Conservation (phyloP, 164 flowering plant genomes). For the Macadamia integrifolia region DNA sequence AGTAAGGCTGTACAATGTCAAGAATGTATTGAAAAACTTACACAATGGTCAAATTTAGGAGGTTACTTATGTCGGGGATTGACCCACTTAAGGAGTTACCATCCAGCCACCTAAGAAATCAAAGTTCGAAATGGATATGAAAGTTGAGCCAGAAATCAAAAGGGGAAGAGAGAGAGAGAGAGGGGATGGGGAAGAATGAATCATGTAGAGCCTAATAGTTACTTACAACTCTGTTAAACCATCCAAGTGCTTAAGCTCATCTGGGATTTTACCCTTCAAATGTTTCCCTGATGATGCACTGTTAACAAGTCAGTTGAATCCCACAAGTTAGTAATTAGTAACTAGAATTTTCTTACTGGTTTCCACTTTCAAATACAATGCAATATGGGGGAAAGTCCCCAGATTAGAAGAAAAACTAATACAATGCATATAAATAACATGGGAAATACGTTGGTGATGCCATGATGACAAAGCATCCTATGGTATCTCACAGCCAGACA, state of each 20-base stretch:
- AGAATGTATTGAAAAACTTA: conserved; percentile 32
- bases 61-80: conserved; percentile 78
- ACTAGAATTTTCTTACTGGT: neutral
- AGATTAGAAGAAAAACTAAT: too few species aligned
- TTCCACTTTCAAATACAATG: neutral
- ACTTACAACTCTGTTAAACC: conserved; percentile 81
- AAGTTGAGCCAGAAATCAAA: conserved; percentile 1
- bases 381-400: neutral
- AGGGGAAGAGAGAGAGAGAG: neutral
- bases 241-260: conserved; percentile 58
- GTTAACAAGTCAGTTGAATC: conserved; percentile 25
- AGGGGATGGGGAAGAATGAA: neutral
- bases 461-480: neutral
- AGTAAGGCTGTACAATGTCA: neutral
- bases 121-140: conserved; percentile 4
- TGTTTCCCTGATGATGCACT: conserved; percentile 68
- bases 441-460: neutral
- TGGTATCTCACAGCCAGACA: neutral
- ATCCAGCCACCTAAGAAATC: conserved; percentile 64
- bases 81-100: conserved; percentile 61
- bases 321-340: neutral
- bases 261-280: conserved; percentile 59
- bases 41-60: conserved; percentile 56
- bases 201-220: conserved; percentile 1
- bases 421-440: neutral